These are phyloP conservation scores for Scedosporium boydii DNA, from an alignment of 2,329 filamentous ascomycete species.

Conservation along the genomic window DNA sequence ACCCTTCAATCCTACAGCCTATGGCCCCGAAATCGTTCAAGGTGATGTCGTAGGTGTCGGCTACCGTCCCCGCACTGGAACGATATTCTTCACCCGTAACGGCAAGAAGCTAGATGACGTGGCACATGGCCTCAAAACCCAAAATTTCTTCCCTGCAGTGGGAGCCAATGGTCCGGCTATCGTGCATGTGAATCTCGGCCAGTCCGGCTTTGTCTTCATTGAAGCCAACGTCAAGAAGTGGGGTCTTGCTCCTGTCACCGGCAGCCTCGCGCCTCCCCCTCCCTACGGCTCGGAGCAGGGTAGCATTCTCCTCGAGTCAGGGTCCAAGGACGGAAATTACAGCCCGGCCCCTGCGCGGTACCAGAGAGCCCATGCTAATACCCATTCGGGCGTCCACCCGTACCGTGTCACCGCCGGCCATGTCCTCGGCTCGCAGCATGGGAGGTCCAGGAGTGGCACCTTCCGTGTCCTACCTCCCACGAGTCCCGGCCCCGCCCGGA, in stretches of 20 bases:
- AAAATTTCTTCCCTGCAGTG: conserved; percentile 97
- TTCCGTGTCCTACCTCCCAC: conserved; percentile 66
- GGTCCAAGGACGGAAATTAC: conserved; percentile 51
- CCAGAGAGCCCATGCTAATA: conserved; percentile 32
- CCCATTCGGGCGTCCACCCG: conserved; percentile 17
- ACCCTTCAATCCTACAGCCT: conserved; percentile 70
- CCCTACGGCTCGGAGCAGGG: conserved; percentile 96
- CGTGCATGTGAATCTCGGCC: conserved; percentile 94
- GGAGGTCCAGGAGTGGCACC: conserved; percentile 67
- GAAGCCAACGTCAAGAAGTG: conserved; percentile 99
- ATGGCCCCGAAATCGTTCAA: conserved; percentile 78
- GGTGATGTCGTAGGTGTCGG: conserved; percentile 94
- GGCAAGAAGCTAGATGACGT: conserved; percentile 96
- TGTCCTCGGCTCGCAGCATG: conserved; percentile 53
- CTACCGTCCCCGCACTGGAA: conserved; percentile 87
- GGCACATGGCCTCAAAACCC: conserved; percentile 81
- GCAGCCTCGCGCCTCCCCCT: conserved; percentile 86
- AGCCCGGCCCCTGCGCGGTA: conserved; percentile 5
- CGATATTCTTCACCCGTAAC: conserved; percentile 96
- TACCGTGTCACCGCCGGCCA: conserved; percentile 22
- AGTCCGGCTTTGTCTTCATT: conserved; percentile 97
- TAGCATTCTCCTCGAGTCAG: conserved; percentile 86
- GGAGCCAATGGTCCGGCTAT: conserved; percentile 88
- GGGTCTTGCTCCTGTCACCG: conserved; percentile 92
- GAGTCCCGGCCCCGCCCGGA: conserved; percentile 80